phyloP scores from a whole-genome alignment of 805 yeast genomes.

The Nakazawaea ambrosiae region DNA sequence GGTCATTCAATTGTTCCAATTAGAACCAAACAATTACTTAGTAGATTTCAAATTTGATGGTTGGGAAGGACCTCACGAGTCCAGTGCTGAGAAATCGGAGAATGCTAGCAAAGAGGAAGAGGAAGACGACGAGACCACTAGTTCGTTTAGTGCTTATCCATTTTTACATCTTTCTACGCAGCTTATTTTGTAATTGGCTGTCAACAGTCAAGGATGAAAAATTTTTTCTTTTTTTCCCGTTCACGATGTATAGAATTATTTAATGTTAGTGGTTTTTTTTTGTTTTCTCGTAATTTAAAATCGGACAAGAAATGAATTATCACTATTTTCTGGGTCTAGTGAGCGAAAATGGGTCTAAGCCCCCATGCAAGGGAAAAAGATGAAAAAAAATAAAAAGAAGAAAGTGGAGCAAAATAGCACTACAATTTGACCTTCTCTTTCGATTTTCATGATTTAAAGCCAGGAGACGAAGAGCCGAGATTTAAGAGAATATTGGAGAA shows the following conservation, averaged over 20 bases:
- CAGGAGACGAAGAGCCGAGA: no score
- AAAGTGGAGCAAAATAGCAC: no score
- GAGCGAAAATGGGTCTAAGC: neutral
- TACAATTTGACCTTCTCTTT: no score
- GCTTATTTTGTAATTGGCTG: slow-evolving; percentile 94
- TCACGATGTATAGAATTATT: neutral
- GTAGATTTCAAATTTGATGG: slow-evolving; percentile 98
- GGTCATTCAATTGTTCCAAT: slow-evolving; percentile 93
- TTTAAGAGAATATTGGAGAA: no score
- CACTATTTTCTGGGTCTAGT: neutral
- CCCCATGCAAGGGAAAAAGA: no score
- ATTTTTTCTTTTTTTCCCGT: neutral
- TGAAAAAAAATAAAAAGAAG: no score
- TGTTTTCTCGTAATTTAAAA: no score
- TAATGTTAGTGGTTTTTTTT: neutral
- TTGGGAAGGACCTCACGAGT: slow-evolving; percentile 57
- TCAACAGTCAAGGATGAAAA: slow-evolving; percentile 62
- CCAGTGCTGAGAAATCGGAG: neutral
- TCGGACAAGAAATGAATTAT: neutral
- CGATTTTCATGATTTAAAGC: no score
- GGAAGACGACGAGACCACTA: slow-evolving; percentile 59
- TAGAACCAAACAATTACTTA: slow-evolving; percentile 91
- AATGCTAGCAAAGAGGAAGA: slow-evolving; percentile 4
- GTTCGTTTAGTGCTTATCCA: slow-evolving; percentile 93
- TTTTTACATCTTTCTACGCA: slow-evolving; percentile 88